Percentiles rank a stretch among this genome's conserved stretches.
Evolutionary conservation across 306 rosid species (phyloP).

Genomic region (Trichosanthes truncata): DNA sequence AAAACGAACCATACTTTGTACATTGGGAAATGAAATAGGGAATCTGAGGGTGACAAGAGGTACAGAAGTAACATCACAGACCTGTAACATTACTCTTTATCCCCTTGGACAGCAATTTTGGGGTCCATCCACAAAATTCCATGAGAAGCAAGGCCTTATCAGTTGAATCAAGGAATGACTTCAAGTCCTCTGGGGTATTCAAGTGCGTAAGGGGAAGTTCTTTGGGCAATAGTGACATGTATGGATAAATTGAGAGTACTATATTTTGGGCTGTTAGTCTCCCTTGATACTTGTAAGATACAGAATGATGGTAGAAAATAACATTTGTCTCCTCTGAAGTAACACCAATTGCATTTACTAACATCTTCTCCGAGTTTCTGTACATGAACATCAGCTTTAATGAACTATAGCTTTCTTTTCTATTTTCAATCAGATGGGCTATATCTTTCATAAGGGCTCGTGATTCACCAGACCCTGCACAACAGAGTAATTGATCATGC

Average conservation of each 20-base stretch:
- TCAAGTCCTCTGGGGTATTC: conserved; percentile 32
- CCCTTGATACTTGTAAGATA: conserved; percentile 61
- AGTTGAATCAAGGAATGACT: conserved; percentile 47
- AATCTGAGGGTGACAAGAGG: neutral
- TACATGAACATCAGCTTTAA: conserved; percentile 52
- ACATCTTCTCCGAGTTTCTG: conserved; percentile 43
- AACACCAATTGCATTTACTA: conserved; percentile 57
- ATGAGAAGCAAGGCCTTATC: conserved; percentile 59
- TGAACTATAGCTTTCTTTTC: conserved; percentile 25
- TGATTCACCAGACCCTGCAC: conserved; percentile 81
- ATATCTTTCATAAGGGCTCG: conserved; percentile 66
- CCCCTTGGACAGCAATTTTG: conserved; percentile 31
- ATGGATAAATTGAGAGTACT: conserved; percentile 36
- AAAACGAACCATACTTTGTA: neutral
- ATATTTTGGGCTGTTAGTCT: conserved; percentile 44
- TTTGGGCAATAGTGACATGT: conserved; percentile 27
- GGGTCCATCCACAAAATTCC: conserved; percentile 87
- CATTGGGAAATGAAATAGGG: neutral
- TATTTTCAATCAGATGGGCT: conserved; percentile 17
- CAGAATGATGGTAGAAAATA: conserved; percentile 52
- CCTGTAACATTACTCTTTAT: conserved; percentile 28
- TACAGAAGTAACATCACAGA: conserved; percentile 27
- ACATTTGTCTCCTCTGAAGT: conserved; percentile 34
- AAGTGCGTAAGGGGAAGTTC: conserved; percentile 49
- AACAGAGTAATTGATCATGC: neutral